A percentile compares a stretch with the other conserved stretches of the same genome.
Evolutionary conservation across 331 rosid genomes (phyloP).

Genomic region (Erythrophleum ivorense): DNA sequence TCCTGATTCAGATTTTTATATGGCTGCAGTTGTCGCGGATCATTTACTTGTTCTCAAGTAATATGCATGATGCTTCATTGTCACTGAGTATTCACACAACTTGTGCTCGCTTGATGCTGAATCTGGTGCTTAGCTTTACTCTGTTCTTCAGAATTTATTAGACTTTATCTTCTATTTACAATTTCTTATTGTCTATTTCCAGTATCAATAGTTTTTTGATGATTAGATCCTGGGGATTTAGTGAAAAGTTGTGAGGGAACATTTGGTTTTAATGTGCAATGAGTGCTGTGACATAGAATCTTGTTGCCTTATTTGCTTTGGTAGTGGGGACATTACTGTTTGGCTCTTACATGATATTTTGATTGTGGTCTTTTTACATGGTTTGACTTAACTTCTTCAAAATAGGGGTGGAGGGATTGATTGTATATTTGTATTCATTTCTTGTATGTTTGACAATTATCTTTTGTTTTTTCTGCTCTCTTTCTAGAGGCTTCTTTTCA

Average conservation of each 20-base stretch:
- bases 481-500: background rate
- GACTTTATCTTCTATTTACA: conserved; percentile 24
- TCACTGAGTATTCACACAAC: conserved; percentile 98
- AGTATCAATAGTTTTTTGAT: background rate
- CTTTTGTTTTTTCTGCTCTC: background rate
- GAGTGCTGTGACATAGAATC: conserved; percentile 10
- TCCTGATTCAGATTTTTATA: conserved; percentile 13
- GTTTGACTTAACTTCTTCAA: conserved; percentile 15
- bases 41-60: conserved; percentile 96
- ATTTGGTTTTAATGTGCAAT: conserved; percentile 21
- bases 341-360: conserved; percentile 22
- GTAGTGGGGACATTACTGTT: conserved; percentile 7
- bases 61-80: conserved; percentile 99
- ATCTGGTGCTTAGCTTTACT: conserved; percentile 71
- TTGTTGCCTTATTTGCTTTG: conserved; percentile 26
- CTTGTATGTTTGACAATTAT: background rate
- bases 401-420: background rate
- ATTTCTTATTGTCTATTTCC: conserved; percentile 15
- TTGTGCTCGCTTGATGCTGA: conserved; percentile 98
- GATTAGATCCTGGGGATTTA: conserved; percentile 23
- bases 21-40: conserved; percentile 85
- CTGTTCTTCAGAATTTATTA: conserved; percentile 33
- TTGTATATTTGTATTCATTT: background rate
- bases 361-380: conserved; percentile 1
- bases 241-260: conserved; percentile 21